Base-by-base conservation (phyloP, 2,329 filamentous ascomycete genomes). In the Rasamsonia emersonii region DNA sequence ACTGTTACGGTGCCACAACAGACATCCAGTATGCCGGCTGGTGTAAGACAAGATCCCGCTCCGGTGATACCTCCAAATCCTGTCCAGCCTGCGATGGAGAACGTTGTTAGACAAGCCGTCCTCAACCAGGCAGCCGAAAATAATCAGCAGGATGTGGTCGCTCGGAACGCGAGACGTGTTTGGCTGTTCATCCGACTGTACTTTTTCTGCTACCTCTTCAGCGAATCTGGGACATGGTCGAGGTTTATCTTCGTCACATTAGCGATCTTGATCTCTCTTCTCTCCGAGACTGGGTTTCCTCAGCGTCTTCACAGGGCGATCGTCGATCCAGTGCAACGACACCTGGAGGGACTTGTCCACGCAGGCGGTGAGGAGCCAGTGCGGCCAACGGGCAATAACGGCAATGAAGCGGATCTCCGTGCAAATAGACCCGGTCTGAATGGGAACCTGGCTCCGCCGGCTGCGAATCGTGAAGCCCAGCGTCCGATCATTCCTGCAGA, bases 131-230 rank as follows among this genome's bases (percentile, higher is more conserved):
- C 37, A 40, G 41, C 24, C 16, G 37, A 43, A 21, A 42, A 45
- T 13, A 23, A 44, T 24, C 41, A 42, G 9, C 54, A 58, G 10
- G 51, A 55, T 18, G 46, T 62, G 6, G 41, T 70, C 17, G 56
- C 49, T 3, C 60, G 65, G 27, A 50, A 63, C 26, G 39, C 64
- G 11, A 38, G 58, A 28, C 65, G 70, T 16, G 41, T 70, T 15
- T 79, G 75, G 75, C 62, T 77, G 2, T 64, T 77, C 15, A 54
- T 75, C 29, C 68, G 75, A 7, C 51, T 78, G 13, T 67, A 72
- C 36, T 66, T 71, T 36, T 74, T 78, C 45, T 65, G 70, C 33
- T 77, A 74, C 48, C 65, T 79, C 45, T 65, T 77, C 37, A 67
- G 67, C 17, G 62, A 64, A 14, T 56, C 63, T n/a, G 61, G 61